Evolutionary conservation across 495 filamentous ascomycete species (phyloP), one percentile per base, ranked within the genome.

Genomic region (Glarea lozoyensis): DNA sequence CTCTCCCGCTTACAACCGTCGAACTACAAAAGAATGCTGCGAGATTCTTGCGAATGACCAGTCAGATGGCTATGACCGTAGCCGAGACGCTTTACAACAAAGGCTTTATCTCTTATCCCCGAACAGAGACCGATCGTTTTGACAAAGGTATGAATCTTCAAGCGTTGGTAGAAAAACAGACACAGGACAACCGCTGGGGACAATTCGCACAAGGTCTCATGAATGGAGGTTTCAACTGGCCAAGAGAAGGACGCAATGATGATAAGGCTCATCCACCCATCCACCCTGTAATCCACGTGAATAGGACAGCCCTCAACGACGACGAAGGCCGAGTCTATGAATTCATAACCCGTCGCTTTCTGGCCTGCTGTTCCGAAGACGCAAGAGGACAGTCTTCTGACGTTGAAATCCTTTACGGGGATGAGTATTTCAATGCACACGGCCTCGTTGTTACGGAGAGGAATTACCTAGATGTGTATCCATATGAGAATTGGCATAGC

Each of bases 211-310:
- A 81, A 40, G 80, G 76, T 22, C 73, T 96, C 10, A 65, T 89
- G 12, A 72, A 82, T 43, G 87, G 88, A 17, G 80, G 70, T 20
- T 97, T 94, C 59, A 78, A 77, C 34, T 78, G 81, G 21, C 92
- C 92, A 18, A 75, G 90, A 13, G 73, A 80, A 49, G 92, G 92
- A 12, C 71, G 79, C 35, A 75, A 95, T 55, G 94, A 97, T 58
- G 92, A 98, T 59, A 87, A 94, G 57, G 92, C 92, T 10, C 92
- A 98, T 64, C 92, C 92, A 21, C 92, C 92, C 1, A 97, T 98
- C 39, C 93, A 98, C 57, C 92, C 92, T 0, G 80, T 98, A 37
- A 81, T 80, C 40, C 89, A 82, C 57, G 88, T 81, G 3, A 65
- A 73, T 3, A 75, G 78, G 0, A 60, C 55, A n/a, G 65, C 68